Base-by-base conservation (phyloP, 768 basidiomycete genomes). In the Termitomyces sp. region DNA sequence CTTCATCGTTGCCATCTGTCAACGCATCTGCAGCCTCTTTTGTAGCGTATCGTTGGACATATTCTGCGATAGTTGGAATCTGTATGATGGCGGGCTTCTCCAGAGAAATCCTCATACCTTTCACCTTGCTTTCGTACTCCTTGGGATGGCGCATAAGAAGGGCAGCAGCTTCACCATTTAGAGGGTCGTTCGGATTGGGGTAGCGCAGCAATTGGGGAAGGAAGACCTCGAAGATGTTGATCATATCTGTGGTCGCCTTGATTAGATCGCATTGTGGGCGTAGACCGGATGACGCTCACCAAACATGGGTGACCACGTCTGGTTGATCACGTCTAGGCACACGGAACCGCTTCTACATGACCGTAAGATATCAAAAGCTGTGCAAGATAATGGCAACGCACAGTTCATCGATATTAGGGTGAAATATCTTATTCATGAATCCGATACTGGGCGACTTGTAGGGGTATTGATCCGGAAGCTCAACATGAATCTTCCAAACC, bases 361-460 rank as follows among this genome's bases (percentile, higher is more conserved):
- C 45, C 37, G 51, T 63, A 55, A 64, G 57, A 47, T 16, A 47
- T 53, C 28, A 37, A 35, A 44, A 5, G 21, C 52, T n/a, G 55
- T 43, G n/a, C 41, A 35, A 40, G 30, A 55, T 48, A 19, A 54
- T 58, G 42, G 25, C 45, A n/a, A 77, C 93, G 68, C 70, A 98
- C 89, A 97, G 76, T 73, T 99, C 97, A 73, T 99, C 97, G 67
- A 99, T 99, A 68, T 99, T 99, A 19, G 97, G 97, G 66, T 98
- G 97, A 70, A 97, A 98, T 71, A 99, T 98, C 88, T 98, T 98
- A 83, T 99, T 99, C 93, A 97, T 95, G 74, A 99, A 99, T 2
- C 97, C 97, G 63, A 99, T 99, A 68, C 92, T 94, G 5, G 97
- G 97, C 28, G 93, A 96, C 73, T 98, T 98, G 84, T 89, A 99